A percentile compares a stretch with the other conserved stretches of the same genome.
Evolutionary conservation across 768 basidiomycete genomes (phyloP).

Genomic region (Leccinum ochraceum): DNA sequence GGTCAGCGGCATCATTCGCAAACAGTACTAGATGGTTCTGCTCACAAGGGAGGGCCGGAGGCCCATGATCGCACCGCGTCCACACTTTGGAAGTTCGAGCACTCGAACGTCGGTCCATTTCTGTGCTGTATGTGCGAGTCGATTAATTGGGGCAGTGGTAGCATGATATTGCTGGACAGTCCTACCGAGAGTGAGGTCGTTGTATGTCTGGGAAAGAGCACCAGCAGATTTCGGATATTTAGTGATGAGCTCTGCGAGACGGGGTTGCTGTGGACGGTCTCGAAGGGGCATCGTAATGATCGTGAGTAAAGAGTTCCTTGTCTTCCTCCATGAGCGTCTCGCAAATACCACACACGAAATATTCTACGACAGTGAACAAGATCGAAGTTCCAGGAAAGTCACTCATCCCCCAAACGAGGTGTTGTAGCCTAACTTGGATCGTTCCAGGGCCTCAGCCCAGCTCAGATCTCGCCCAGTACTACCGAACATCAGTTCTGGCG

Average conservation of each 20-base stretch:
- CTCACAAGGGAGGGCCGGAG: constrained; percentile 53
- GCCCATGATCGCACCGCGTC: constrained; percentile 60
- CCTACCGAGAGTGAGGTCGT: constrained; percentile 65
- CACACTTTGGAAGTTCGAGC: constrained; percentile 56
- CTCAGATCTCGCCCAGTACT: constrained; percentile 46
- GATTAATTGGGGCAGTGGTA: not conserved
- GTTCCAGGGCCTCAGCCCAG: constrained; percentile 42
- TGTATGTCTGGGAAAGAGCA: constrained; percentile 72
- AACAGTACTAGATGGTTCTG: not conserved
- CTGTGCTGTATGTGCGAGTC: constrained; percentile 51
- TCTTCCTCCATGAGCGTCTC: constrained; percentile 19
- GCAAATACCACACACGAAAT: constrained; percentile 44
- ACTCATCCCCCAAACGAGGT: not conserved
- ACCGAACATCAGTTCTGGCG: constrained; percentile 51
- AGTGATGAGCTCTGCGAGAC: constrained; percentile 45
- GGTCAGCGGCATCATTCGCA: not conserved
- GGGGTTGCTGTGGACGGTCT: constrained; percentile 40
- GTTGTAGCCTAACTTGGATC: not conserved
- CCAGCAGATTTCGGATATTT: constrained; percentile 67
- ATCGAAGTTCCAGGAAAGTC: constrained; percentile 47
- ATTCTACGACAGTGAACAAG: constrained; percentile 47
- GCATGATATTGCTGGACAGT: no score
- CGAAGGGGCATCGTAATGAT: constrained; percentile 17
- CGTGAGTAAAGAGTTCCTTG: not conserved
- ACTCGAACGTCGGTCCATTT: constrained; percentile 68